These are phyloP conservation scores for Spathaspora girioi DNA, from an alignment of 805 yeast genomes.

Conservation along the genomic window DNA sequence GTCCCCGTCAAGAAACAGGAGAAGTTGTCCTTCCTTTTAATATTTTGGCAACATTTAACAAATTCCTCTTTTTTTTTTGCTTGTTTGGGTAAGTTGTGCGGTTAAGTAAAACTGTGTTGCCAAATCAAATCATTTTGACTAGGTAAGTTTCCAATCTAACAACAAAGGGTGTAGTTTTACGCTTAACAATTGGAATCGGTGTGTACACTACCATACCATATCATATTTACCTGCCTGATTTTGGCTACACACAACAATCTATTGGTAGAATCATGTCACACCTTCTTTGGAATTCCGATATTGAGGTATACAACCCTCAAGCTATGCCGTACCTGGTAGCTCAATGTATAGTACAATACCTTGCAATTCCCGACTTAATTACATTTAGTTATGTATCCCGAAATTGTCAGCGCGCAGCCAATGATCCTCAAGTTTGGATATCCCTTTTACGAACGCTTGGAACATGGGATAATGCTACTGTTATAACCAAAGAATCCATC, in stretches of 20 bases:
- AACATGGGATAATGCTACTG: conserved; percentile 29
- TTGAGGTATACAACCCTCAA: conserved; percentile 38
- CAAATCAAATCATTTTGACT: too few relatives aligned
- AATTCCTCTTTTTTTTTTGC: neutral
- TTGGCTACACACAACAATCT: too few relatives aligned
- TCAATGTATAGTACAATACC: conserved; percentile 26
- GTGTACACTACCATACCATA: neutral
- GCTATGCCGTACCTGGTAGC: conserved; percentile 40
- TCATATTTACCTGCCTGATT: too few relatives aligned
- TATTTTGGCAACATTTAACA: neutral
- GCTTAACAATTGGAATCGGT: neutral
- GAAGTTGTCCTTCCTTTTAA: too few relatives aligned
- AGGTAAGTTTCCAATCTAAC: too few relatives aligned
- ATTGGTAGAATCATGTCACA: conserved; percentile 29
- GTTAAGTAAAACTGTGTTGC: too few relatives aligned
- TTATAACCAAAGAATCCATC: conserved; percentile 4
- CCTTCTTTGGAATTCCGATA: conserved; percentile 44
- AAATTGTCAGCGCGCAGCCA: conserved; percentile 34
- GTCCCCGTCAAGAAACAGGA: too few relatives aligned
- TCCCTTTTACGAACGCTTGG: conserved; percentile 31
- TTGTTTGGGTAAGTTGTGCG: neutral
- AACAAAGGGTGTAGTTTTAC: neutral
- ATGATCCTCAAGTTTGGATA: conserved; percentile 39
- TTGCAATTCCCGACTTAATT: conserved; percentile 36
- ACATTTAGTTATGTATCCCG: conserved; percentile 35